Conservation (phyloP, 2,329 filamentous ascomycete genomes). For the Pseudodiploospora longispora region DNA sequence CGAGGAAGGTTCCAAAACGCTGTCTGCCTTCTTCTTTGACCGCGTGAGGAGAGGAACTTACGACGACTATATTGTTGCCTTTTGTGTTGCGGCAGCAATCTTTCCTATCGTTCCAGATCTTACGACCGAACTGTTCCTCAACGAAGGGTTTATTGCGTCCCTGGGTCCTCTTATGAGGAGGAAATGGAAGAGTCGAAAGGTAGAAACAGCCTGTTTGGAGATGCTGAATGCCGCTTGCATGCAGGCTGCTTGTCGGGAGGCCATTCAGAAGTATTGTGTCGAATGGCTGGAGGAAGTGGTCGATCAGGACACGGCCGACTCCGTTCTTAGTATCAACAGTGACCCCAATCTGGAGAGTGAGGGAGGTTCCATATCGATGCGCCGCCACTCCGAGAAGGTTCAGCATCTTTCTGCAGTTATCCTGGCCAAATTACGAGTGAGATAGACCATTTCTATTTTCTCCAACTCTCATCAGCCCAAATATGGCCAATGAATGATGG, state of each 20-base stretch:
- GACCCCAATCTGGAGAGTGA: slow-evolving; percentile 51
- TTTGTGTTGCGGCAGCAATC: slow-evolving; percentile 81
- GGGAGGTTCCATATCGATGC: slow-evolving; percentile 51
- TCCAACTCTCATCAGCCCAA: neutral
- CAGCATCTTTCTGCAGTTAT: slow-evolving; percentile 65
- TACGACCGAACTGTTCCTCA: slow-evolving; percentile 73
- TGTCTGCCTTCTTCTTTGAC: slow-evolving; percentile 66
- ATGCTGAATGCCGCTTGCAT: slow-evolving; percentile 90
- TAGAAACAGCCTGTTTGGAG: slow-evolving; percentile 80
- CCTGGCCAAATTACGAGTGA: slow-evolving; percentile 61
- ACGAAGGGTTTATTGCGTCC: slow-evolving; percentile 74
- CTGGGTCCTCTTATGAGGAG: slow-evolving; percentile 69
- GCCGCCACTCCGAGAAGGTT: slow-evolving; percentile 52
- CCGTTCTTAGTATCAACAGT: slow-evolving; percentile 39
- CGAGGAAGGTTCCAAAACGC: slow-evolving; percentile 59
- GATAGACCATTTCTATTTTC: slow-evolving; percentile 8
- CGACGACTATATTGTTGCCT: slow-evolving; percentile 83
- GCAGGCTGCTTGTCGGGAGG: slow-evolving; percentile 71
- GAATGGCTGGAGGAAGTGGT: slow-evolving; percentile 84
- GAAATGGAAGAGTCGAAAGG: slow-evolving; percentile 75
- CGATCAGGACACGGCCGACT: slow-evolving; percentile 57
- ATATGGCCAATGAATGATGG: neutral
- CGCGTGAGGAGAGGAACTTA: slow-evolving; percentile 67
- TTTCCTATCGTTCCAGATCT: slow-evolving; percentile 79
- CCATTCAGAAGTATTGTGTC: slow-evolving; percentile 74